These are phyloP conservation scores for Hibiscus mutabilis DNA, from an alignment of 345 rosid genomes.

Conservation along the genomic window DNA sequence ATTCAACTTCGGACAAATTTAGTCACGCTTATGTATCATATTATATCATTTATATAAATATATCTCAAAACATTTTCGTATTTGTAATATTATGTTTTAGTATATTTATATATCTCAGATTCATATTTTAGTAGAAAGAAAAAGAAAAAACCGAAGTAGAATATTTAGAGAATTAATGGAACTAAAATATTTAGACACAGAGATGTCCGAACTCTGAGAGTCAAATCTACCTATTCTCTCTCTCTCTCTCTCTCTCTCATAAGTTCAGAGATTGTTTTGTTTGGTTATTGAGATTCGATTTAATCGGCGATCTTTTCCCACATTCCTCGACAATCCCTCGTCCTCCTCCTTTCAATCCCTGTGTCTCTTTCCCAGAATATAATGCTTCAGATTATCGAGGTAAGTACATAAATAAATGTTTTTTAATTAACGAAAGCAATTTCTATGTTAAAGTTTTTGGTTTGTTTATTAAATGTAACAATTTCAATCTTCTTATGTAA, in stretches of 20 bases:
- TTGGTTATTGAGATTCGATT: constrained; percentile 29
- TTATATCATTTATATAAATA: too few species aligned
- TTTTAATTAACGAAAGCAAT: too few species aligned
- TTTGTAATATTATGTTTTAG: too few species aligned
- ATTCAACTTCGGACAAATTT: too few species aligned
- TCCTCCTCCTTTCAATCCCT: constrained; percentile 23
- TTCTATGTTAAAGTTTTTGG: not conserved
- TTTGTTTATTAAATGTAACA: not conserved
- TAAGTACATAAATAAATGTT: constrained; percentile 8
- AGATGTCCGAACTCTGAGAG: constrained; percentile 40
- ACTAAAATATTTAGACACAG: too few species aligned
- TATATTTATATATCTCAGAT: too few species aligned
- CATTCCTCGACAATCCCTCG: constrained; percentile 30
- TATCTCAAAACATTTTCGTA: too few species aligned
- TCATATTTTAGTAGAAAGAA: too few species aligned
- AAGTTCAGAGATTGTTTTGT: constrained; percentile 9
- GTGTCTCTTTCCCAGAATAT: constrained; percentile 19
- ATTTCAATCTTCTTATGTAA: not conserved
- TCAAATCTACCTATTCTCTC: constrained; percentile 55
- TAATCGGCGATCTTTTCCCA: constrained; percentile 30
- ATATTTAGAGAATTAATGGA: too few species aligned
- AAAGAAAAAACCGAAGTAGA: too few species aligned
- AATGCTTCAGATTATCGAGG: constrained; percentile 51
- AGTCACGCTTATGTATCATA: too few species aligned
- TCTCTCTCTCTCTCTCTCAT: not conserved